A percentile compares a stretch with the other conserved stretches of the same genome.
These are phyloP conservation scores for Lactarius deliciosus DNA, from an alignment of 768 basidiomycete genomes.

Conservation along the genomic window DNA sequence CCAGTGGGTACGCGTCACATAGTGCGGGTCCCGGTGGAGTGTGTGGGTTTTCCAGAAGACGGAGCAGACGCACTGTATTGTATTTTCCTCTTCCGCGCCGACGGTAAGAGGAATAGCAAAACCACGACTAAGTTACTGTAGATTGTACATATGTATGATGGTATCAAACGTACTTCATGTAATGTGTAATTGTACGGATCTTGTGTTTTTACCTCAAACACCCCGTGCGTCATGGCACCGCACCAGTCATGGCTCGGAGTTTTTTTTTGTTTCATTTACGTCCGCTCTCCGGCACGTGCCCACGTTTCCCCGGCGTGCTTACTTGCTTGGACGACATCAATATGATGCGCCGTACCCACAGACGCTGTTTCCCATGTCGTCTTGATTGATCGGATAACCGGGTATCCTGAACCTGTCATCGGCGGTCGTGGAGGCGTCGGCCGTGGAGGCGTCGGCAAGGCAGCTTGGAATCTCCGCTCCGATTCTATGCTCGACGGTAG, in stretches of 20 bases:
- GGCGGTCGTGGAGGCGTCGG: background rate
- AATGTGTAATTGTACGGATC: background rate
- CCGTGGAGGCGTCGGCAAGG: background rate
- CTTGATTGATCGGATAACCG: background rate
- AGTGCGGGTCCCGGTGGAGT: background rate
- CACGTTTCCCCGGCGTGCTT: background rate
- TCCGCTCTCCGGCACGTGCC: background rate
- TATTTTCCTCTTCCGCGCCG: background rate
- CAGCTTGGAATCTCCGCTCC: conserved; percentile 11
- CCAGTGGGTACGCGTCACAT: background rate
- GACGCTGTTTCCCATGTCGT: background rate
- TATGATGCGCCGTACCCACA: background rate
- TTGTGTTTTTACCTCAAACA: background rate
- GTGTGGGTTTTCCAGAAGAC: too few species aligned
- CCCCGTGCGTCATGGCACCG: background rate
- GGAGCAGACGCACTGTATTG: background rate
- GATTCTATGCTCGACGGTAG: conserved; percentile 11
- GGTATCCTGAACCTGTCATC: background rate
- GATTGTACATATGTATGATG: background rate
- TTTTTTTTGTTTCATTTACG: too few species aligned
- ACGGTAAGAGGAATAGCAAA: background rate
- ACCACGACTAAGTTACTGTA: background rate
- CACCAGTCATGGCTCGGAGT: background rate
- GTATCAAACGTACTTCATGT: background rate
- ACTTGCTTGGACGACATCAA: background rate